Evolutionary conservation across 208 protist species (phyloP), one percentile per base, ranked within the genome.

Genomic region (Leishmania braziliensis): DNA sequence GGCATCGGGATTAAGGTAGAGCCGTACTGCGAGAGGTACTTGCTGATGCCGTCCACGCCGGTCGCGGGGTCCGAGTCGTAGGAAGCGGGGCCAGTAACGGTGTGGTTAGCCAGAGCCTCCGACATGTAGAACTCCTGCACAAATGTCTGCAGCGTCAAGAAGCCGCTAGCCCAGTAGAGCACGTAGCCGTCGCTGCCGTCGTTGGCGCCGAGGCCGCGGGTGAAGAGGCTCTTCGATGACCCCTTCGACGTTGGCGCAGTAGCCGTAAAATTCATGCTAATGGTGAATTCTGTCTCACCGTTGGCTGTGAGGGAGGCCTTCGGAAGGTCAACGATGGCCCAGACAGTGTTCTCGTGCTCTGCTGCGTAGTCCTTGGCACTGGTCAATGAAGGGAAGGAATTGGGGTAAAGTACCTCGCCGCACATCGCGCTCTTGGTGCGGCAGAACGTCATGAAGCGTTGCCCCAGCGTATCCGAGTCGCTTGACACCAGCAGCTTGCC

Each of bases 181-280:
- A 87, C 78, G 79, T 95, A 92, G 65, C 80, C 74, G 48, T 85
- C 79, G 53, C 77, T 83, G 60, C 83, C 85, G 69, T 84, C 77
- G 16, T 76, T 79, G 43, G 78, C 73, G 54, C 63, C 83, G 74
- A 87, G 81, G 29, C 80, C 79, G 74, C 83, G 86, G n/a, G 84
- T 83, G 79, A 91, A 90, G 68, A 90, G 73, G 69, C 76, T 86
- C 60, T 76, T 88, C 69, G 74, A 62, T 43, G 84, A 79, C 60
- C 65, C 81, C 54, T 79, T 69, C 80, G 83, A 90, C 4, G 94
- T 97, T 75, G 72, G 85, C 39, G 93, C 88, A 3, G 93, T 96
- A 53, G 93, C 92, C 33, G 91, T 94, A 83, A 92, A 96, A 83
- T 97, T 97, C 93, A 97, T 96, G 79, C 93, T 89, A 81, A 97